phyloP scores from a whole-genome alignment of 2,329 filamentous ascomycete species.

The Penicillium crustosum region DNA sequence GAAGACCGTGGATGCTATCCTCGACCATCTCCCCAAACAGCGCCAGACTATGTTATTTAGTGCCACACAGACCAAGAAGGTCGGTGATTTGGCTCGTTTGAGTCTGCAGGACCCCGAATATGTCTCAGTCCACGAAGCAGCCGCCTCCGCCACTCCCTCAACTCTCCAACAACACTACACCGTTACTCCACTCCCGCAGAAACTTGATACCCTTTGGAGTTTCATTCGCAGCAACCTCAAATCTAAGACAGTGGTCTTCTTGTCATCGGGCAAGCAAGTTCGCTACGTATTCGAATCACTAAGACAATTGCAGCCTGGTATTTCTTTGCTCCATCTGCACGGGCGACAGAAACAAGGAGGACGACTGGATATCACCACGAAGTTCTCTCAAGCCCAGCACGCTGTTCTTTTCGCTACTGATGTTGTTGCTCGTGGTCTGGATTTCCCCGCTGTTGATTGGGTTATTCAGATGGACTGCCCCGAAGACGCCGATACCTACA shows the following conservation, averaged over 20 bases:
- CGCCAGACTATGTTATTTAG: conserved; percentile 94
- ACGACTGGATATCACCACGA: conserved; percentile 79
- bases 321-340: conserved; percentile 87
- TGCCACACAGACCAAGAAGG: conserved; percentile 91
- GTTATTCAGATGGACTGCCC: conserved; percentile 98
- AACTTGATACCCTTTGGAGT: conserved; percentile 87
- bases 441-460: conserved; percentile 97
- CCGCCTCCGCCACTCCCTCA: conserved; percentile 74
- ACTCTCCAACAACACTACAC: conserved; percentile 90
- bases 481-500: conserved; percentile 96
- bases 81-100: conserved; percentile 85
- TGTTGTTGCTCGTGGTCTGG: conserved; percentile 87
- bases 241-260: conserved; percentile 90
- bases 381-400: conserved; percentile 76
- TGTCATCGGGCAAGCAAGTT: conserved; percentile 94
- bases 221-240: conserved; percentile 91
- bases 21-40: conserved; percentile 82
- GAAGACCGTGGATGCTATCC: conserved; percentile 81
- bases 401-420: conserved; percentile 94
- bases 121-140: conserved; percentile 85
- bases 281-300: conserved; percentile 94
- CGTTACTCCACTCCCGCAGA: conserved; percentile 78
- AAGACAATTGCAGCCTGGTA: conserved; percentile 88
- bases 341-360: conserved; percentile 91
- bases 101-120: conserved; percentile 92